Base-by-base conservation (phyloP, 345 rosid genomes). In the thale cress (Arabidopsis thaliana) region DNA sequence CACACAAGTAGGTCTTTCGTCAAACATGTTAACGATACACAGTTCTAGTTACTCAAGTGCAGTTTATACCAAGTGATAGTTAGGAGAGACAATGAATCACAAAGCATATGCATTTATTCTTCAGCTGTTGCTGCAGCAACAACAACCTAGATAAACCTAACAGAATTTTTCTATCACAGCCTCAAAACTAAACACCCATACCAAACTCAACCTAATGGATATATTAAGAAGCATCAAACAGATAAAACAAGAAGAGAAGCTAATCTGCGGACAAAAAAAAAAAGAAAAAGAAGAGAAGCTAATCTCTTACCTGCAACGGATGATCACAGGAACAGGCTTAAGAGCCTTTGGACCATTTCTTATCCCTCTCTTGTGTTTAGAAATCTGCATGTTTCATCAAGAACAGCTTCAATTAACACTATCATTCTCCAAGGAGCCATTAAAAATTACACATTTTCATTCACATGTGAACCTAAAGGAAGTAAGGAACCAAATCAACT, bases 291-390 rank as follows among this genome's bases (percentile, higher is more conserved):
- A 75, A 40, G 33, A 40, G 37, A 67, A 49, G 13, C 37, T 14
- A 45, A 30, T 23, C 16, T 20, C 82, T 84, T 78, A 95, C 99
- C 70, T 88, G 93, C 99, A 95, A 44, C 96, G 89, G 69, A 95
- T 72, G 55, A 90, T 95, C 7, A 95, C 96, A 3, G 96, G 99
- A 67, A 49, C 52, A 24, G 97, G 99, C 77, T 92, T 95, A 80
- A 92, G 85, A 76, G 98, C 97, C 82, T 83, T 95, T 22, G 97
- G 99, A 20, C 97, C 79, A 34, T 76, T 76, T 61, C 79, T 76
- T 52, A 75, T 75, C 69, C 97, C 96, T 86, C 86, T 87, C 85
- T 86, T 95, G 73, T 88, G 90, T 42, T 73, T 86, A 63, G 93
- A 82, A 60, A 79, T 82, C 99, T 95, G 83, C 83, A 49, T 5